Conservation (phyloP, 495 filamentous ascomycete species). For the Pseudomonodictys pantanalensis region DNA sequence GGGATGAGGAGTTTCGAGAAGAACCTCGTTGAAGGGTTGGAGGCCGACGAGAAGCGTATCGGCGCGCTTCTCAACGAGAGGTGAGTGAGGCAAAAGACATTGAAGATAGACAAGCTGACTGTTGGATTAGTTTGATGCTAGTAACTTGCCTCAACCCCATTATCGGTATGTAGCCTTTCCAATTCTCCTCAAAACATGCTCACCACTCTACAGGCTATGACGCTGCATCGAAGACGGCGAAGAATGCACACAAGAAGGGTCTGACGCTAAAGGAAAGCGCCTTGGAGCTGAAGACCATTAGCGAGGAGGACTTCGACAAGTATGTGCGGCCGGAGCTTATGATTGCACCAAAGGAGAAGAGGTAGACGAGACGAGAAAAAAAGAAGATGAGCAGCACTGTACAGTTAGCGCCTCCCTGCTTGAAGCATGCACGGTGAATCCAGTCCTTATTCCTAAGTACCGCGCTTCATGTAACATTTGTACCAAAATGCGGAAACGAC, state of each 20-base stretch:
- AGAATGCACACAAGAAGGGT: conserved; percentile 99
- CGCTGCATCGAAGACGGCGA: conserved; percentile 95
- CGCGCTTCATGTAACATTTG: too few relatives aligned
- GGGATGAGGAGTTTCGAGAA: conserved; percentile 93
- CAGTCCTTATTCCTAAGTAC: too few relatives aligned
- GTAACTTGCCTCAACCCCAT: conserved; percentile 98
- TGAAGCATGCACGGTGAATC: too few relatives aligned
- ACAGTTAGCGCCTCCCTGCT: conserved; percentile 10
- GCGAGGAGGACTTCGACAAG: conserved; percentile 85
- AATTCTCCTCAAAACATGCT: background rate
- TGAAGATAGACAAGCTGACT: background rate
- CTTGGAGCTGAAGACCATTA: conserved; percentile 87
- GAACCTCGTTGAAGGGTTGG: conserved; percentile 82
- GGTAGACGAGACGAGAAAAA: conserved; percentile 26
- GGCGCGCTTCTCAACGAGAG: conserved; percentile 81
- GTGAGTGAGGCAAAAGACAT: conserved; percentile 40
- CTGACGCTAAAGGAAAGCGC: conserved; percentile 88
- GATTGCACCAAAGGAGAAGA: conserved; percentile 71
- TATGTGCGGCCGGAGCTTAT: conserved; percentile 95
- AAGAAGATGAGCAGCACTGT: background rate
- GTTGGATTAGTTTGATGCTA: conserved; percentile 78
- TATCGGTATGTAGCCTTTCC: conserved; percentile 57
- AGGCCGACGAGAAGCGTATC: conserved; percentile 92
- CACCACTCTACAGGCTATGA: conserved; percentile 59
- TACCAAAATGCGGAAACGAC: too few relatives aligned